A percentile compares a stretch with the other conserved stretches of the same genome.
Conservation (phyloP, 495 filamentous ascomycete species). For the Lasiosphaeria ovina region DNA sequence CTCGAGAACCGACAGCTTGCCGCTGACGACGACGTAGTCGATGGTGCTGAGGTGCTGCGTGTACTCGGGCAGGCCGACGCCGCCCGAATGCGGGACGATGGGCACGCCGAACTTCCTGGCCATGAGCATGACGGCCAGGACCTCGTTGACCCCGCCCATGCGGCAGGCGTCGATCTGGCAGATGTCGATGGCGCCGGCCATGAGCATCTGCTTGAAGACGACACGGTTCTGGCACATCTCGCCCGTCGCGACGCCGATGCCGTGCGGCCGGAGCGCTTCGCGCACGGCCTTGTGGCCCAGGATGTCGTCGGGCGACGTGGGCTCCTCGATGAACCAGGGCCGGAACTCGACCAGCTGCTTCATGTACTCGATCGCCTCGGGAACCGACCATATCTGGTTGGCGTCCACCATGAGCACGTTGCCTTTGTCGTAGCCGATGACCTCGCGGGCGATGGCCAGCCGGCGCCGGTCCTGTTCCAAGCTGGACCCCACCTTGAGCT, state of each 20-base stretch:
- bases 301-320: constrained; percentile 91
- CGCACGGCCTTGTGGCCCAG: constrained; percentile 83
- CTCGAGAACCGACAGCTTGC: constrained; percentile 78
- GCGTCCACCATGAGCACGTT: constrained; percentile 95
- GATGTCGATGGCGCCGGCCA: constrained; percentile 75
- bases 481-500: constrained; percentile 80
- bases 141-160: constrained; percentile 89
- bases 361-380: constrained; percentile 90
- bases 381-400: constrained; percentile 92
- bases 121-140: constrained; percentile 85
- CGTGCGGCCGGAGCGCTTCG: constrained; percentile 69
- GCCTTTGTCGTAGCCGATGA: constrained; percentile 82
- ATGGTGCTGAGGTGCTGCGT: constrained; percentile 92
- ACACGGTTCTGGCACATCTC: constrained; percentile 98
- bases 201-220: constrained; percentile 88
- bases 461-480: constrained; percentile 68
- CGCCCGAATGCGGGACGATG: constrained; percentile 85
- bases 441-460: constrained; percentile 70
- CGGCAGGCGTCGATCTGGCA: constrained; percentile 92
- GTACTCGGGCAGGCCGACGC: constrained; percentile 90
- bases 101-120: constrained; percentile 83
- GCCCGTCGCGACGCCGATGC: constrained; percentile 85
- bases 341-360: constrained; percentile 75
- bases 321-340: constrained; percentile 98
- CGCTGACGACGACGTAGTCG: constrained; percentile 86